Conservation (phyloP, 495 filamentous ascomycete genomes). For the Penicillium ochrochloron region DNA sequence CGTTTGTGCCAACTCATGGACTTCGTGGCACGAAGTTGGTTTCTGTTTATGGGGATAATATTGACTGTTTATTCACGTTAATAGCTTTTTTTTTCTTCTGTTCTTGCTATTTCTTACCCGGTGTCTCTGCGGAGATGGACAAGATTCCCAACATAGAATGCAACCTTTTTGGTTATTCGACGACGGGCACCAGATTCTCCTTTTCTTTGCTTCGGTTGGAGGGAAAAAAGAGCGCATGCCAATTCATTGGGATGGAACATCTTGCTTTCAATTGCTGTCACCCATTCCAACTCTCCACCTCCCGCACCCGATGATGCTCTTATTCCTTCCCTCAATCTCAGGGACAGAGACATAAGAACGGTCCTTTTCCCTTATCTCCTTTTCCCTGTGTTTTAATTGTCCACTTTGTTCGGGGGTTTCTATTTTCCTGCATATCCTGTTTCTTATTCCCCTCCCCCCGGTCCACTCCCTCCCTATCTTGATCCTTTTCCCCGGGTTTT, state of each 20-base stretch:
- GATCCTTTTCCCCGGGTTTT: slow-evolving; percentile 21
- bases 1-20: slow-evolving; percentile 49
- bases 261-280: slow-evolving; percentile 6
- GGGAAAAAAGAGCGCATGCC: slow-evolving; percentile 10
- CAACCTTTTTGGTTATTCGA: slow-evolving; percentile 28
- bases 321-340: slow-evolving; percentile 4
- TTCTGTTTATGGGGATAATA: slow-evolving; percentile 53
- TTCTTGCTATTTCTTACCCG: slow-evolving; percentile 34
- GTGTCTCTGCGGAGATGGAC: slow-evolving; percentile 34
- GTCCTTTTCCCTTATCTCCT: slow-evolving; percentile 9
- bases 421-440: slow-evolving; percentile 28
- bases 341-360: slow-evolving; percentile 17
- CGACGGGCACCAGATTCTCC: slow-evolving; percentile 26
- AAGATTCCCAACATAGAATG: slow-evolving; percentile 33
- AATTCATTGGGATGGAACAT: background rate
- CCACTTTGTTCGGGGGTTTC: slow-evolving; percentile 8
- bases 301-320: background rate
- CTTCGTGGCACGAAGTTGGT: slow-evolving; percentile 46
- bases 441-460: slow-evolving; percentile 26
- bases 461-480: slow-evolving; percentile 22
- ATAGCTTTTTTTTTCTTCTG: slow-evolving; percentile 47
- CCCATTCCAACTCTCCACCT: background rate
- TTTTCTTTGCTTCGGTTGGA: slow-evolving; percentile 9
- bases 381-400: slow-evolving; percentile 25
- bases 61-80: slow-evolving; percentile 56